A percentile compares a stretch with the other conserved stretches of the same genome.
Conservation (phyloP, 2,329 filamentous ascomycete species). For the Tothia fuscella region DNA sequence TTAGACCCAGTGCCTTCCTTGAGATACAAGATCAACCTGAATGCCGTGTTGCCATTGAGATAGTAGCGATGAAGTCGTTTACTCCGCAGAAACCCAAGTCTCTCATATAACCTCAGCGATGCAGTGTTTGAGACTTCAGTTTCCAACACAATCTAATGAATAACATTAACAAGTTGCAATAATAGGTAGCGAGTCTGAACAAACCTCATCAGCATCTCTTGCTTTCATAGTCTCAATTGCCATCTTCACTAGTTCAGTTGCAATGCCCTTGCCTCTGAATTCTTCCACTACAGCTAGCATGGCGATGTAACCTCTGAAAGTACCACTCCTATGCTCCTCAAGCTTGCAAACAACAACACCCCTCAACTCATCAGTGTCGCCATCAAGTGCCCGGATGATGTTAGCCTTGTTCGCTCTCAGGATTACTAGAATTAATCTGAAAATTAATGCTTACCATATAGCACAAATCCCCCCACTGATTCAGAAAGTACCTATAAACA, state of each 20-base stretch:
- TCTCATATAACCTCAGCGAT: constrained; percentile 85
- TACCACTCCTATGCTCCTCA: constrained; percentile 76
- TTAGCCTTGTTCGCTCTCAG: too few relatives aligned
- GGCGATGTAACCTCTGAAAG: constrained; percentile 87
- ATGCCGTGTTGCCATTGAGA: constrained; percentile 90
- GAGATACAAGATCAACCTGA: constrained; percentile 71
- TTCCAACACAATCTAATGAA: constrained; percentile 64
- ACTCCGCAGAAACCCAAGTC: constrained; percentile 79
- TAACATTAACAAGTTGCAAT: constrained; percentile 1
- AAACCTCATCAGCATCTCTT: constrained; percentile 69
- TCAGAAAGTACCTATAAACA: constrained; percentile 95
- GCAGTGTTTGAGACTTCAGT: constrained; percentile 88
- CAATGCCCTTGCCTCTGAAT: constrained; percentile 75
- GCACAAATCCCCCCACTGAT: constrained; percentile 96
- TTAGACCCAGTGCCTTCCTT: constrained; percentile 45
- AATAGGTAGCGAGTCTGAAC: constrained; percentile 11
- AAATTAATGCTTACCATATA: constrained; percentile 55
- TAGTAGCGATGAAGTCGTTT: constrained; percentile 95
- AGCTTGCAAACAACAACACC: constrained; percentile 94
- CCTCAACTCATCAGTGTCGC: constrained; percentile 52
- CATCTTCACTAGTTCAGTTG: constrained; percentile 71
- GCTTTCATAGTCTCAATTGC: constrained; percentile 85
- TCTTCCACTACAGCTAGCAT: constrained; percentile 87
- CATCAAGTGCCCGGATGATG: constrained; percentile 36
- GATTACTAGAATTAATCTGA: not conserved